Conservation (phyloP, 192 early-diverging fungal genomes). For the Paraglomus brasilianum region DNA sequence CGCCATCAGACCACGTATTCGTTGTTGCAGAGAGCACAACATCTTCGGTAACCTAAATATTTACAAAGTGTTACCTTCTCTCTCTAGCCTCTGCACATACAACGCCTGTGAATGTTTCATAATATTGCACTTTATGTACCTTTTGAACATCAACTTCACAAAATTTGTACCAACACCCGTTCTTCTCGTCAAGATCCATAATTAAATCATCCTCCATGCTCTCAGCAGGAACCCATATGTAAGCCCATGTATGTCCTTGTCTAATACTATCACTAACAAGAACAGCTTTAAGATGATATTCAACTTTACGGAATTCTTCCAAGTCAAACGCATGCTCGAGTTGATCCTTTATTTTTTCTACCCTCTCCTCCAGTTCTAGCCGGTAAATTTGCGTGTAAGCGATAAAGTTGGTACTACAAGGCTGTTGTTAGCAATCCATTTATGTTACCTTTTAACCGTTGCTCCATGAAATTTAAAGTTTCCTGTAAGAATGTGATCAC, state of each 20-base stretch:
- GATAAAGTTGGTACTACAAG: background rate
- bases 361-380: slow-evolving; percentile 11
- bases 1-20: background rate
- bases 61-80: background rate
- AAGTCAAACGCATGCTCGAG: slow-evolving; percentile 25
- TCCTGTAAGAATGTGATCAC: background rate
- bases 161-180: slow-evolving; percentile 7
- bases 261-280: slow-evolving; percentile 37
- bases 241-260: slow-evolving; percentile 41
- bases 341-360: background rate
- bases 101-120: background rate
- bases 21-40: background rate
- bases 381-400: background rate
- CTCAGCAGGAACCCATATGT: slow-evolving; percentile 31
- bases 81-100: background rate
- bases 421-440: background rate
- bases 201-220: background rate
- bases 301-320: slow-evolving; percentile 18
- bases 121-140: background rate
- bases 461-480: background rate
- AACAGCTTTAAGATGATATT: slow-evolving; percentile 35
- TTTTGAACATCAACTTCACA: background rate
- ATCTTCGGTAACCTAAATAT: background rate
- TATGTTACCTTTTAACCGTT: background rate
- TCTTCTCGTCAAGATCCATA: background rate